Conservation (phyloP, 106 monocot genomes). For the Xerophyta viscosa region DNA sequence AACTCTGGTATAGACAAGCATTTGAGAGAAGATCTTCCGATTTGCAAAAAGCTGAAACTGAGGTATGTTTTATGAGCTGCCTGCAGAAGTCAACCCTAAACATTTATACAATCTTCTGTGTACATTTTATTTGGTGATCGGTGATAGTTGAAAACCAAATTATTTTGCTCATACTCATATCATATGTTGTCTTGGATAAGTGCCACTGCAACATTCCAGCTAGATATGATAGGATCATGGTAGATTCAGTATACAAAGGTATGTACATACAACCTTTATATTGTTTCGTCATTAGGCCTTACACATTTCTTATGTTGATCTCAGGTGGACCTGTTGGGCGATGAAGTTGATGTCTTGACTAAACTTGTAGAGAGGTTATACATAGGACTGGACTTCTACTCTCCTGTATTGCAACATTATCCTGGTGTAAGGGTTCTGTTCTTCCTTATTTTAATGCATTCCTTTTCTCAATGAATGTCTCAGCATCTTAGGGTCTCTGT, state of each 20-base stretch:
- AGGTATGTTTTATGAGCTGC: slow-evolving; percentile 31
- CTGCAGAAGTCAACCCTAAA: too few species aligned
- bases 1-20: slow-evolving; percentile 32
- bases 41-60: slow-evolving; percentile 67
- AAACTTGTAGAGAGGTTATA: slow-evolving; percentile 70
- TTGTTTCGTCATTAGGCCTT: too few species aligned
- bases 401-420: slow-evolving; percentile 77
- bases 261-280: too few species aligned
- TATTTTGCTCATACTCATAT: too few species aligned
- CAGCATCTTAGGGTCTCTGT: too few species aligned
- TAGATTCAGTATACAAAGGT: too few species aligned
- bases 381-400: slow-evolving; percentile 80
- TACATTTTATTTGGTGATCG: too few species aligned
- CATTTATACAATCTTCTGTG: too few species aligned
- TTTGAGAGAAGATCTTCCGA: slow-evolving; percentile 44
- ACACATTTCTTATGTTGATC: slow-evolving; percentile 1
- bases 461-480: neutral
- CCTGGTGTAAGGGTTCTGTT: slow-evolving; percentile 55
- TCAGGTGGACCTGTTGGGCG: slow-evolving; percentile 90
- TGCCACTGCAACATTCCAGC: too few species aligned
- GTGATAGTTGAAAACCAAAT: too few species aligned
- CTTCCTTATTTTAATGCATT: neutral
- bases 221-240: too few species aligned
- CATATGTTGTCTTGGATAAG: too few species aligned
- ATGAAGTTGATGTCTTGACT: slow-evolving; percentile 74